phyloP scores from a whole-genome alignment of 305 asterid species.

The Rubia peregrina region DNA sequence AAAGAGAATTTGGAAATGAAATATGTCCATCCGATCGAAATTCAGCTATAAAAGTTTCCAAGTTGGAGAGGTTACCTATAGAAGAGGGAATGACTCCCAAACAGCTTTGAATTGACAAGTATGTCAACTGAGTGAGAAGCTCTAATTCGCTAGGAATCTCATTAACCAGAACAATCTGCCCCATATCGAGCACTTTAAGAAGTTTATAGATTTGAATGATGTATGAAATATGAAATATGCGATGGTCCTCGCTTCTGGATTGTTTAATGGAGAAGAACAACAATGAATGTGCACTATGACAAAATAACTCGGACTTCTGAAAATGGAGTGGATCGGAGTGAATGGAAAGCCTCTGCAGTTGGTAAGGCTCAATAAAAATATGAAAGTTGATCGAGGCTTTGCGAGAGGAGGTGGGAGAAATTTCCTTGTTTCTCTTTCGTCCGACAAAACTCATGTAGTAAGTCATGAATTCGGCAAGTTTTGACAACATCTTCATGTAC shows the following conservation, averaged over 20 bases:
- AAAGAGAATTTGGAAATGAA: background rate
- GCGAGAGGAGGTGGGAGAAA: background rate
- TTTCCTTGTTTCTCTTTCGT: background rate
- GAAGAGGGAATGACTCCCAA: background rate
- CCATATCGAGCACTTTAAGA: constrained; percentile 4
- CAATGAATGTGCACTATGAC: background rate
- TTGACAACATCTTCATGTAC: background rate
- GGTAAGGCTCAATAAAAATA: background rate
- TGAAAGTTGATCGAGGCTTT: background rate
- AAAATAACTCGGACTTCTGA: constrained; percentile 1
- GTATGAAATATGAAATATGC: constrained; percentile 1
- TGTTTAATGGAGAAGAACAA: background rate
- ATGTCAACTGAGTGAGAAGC: background rate
- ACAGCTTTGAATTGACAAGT: background rate
- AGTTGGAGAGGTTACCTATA: constrained; percentile 4
- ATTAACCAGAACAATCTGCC: background rate
- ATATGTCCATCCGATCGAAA: background rate
- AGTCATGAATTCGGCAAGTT: background rate
- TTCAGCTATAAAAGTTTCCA: constrained; percentile 2
- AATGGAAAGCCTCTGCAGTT: background rate
- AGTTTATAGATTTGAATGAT: background rate
- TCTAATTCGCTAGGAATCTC: background rate
- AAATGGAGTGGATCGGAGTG: background rate
- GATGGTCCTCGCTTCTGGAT: background rate
- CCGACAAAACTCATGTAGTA: background rate